Base-by-base conservation (phyloP, 2,329 filamentous ascomycete species). In the Penicillium fuscoglaucum region DNA sequence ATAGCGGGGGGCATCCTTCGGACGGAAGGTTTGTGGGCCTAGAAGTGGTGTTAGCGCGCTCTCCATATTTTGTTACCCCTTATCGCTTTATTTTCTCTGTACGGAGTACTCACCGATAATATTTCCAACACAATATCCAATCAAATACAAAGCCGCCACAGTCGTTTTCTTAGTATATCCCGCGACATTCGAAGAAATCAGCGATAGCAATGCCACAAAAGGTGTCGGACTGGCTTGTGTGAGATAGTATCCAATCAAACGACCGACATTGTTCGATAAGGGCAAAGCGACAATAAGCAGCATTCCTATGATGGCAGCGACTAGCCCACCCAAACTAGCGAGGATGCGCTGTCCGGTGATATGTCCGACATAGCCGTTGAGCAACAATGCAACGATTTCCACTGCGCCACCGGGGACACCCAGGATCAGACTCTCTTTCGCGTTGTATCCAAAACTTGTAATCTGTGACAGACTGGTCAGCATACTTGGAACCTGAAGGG, bases 391-490 rank as follows among this genome's bases (percentile, higher is more conserved):
- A 29, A 88, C 74, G 24, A 89, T 78, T 73, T 90, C 85, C 35
- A 90, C 80, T 0, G 83, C 87, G 5, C 88, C 88, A 9, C 84
- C 85, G 0, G 88, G 87, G 0, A 82, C 84, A 43, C 86, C 87
- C 60, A 88, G 84, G 1, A 90, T 80, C 2, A 57, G 76, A 4
- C 84, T 86, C 65, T 90, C 74, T 59, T 87, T 78, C 3, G 79
- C 72, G 0, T 84, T 85, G 70, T 87, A 90, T 10, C 88, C 88
- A 63, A 90, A 90, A 2, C 80, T 80, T 3, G 79, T 80, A 65
- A 87, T 86, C 68, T 78, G 56, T 77, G 56, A 10, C 19, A 1
- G 7, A 35, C 21, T 15, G 17, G 15, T 45, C n/a, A 13, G 33
- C 29, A 47, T 24, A 7, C 24, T 12, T 33, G 15, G 3, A 12